Evolutionary conservation across 805 yeast genomes (phyloP).

Genomic region (Naumovozyma baii): DNA sequence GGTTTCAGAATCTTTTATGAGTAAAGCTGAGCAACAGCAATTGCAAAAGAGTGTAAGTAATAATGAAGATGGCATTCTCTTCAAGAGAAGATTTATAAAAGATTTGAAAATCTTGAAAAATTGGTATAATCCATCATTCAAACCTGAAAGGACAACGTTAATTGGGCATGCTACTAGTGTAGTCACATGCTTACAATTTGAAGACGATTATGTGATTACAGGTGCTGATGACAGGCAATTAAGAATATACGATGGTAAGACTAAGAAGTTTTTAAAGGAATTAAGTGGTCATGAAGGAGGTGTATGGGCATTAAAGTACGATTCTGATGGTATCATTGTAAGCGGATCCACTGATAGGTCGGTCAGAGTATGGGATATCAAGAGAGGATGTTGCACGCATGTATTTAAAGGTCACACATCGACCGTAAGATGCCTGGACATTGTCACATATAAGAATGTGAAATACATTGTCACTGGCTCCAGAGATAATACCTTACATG

Average conservation of each 20-base stretch:
- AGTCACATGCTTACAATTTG: slow-evolving; percentile 92
- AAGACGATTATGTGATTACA: slow-evolving; percentile 79
- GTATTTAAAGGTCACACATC: slow-evolving; percentile 87
- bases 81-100: slow-evolving; percentile 33
- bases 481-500: slow-evolving; percentile 71
- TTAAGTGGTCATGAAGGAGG: slow-evolving; percentile 93
- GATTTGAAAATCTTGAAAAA: slow-evolving; percentile 71
- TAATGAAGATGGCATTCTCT: background rate
- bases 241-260: slow-evolving; percentile 66
- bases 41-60: background rate
- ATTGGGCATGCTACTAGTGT: slow-evolving; percentile 69
- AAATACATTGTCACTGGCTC: slow-evolving; percentile 74
- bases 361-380: slow-evolving; percentile 87
- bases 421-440: slow-evolving; percentile 85
- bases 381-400: slow-evolving; percentile 79
- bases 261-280: slow-evolving; percentile 54
- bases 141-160: slow-evolving; percentile 57
- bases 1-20: slow-evolving; percentile 50
- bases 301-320: slow-evolving; percentile 95
- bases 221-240: slow-evolving; percentile 85
- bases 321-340: slow-evolving; percentile 58
- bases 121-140: slow-evolving; percentile 71
- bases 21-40: slow-evolving; percentile 30
- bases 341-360: slow-evolving; percentile 94
- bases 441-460: slow-evolving; percentile 53